Base-by-base conservation (phyloP, 2,329 filamentous ascomycete species). In the Pseudogymnoascus sp. region DNA sequence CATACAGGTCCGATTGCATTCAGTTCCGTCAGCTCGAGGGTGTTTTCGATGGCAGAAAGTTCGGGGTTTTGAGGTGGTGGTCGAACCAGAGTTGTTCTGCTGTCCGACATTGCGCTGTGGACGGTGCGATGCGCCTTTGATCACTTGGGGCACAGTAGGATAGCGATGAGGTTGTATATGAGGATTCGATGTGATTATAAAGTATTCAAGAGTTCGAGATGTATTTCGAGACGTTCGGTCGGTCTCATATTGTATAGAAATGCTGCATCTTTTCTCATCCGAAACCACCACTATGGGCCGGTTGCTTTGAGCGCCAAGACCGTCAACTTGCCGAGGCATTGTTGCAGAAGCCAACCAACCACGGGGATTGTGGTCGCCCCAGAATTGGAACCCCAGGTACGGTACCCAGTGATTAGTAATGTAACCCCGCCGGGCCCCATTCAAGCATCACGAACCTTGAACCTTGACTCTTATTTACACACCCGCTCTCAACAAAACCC, bases 11-110 rank as follows among this genome's bases (percentile, higher is more conserved):
- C 88, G 66, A 95, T 85, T 65, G 89, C 88, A 62, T 80, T 80
- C 61, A 97, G 81, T 67, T 91, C 89, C 3, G 89, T 95, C 69
- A 97, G 81, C 71, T 96, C 92, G 62, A 97, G 83, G 59, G 90
- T 88, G 76, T 96, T 93, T 78, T 97, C 93, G 66, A 97, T 96
- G 12, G 86, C 82, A 25, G 91, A 87, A 75, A 90, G 90, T 71
- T 82, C 82, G 52, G 84, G 78, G 72, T 96, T 87, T 33, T 86
- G 76, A 60, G 88, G 86, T 66, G 90, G 91, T 60, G 91, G 88
- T 70, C 86, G 84, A 67, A 96, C 85, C 62, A 96, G 81, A 0
- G 89, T 91, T 31, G 78, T 69, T 55, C 73, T 73, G 37, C 40
- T 6, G 33, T 72, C 67, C 28, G 67, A 62, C 72, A 74, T 73